Evolutionary conservation across 108 stramenopile species (phyloP), one percentile per base, ranked within the genome.

Genomic region (Discostella stelligeroides): DNA sequence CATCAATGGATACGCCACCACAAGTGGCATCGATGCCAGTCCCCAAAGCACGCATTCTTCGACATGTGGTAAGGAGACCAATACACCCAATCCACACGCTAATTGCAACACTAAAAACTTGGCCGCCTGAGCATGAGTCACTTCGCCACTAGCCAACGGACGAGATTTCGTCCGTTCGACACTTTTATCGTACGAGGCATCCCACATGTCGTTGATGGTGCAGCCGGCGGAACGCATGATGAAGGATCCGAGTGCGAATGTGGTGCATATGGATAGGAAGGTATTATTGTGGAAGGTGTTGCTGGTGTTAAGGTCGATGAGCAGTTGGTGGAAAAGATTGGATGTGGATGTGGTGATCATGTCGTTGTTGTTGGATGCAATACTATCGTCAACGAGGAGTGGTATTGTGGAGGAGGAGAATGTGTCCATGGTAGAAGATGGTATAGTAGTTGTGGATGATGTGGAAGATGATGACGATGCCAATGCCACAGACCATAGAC

Each of bases 161-260:
- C 99, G 85, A 40, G 58, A 62, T 27, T 75, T 82, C 7, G 99
- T 99, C 8, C 99, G 84, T 23, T 68, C 69, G 13, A 99, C 99
- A n/a, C 81, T 40, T 12, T 59, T 66, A 70, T 99, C 99, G 59
- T 96, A 72, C 37, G 98, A 88, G 50, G 70, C 54, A 85, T 99
- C 99, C 97, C 97, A 98, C 76, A 99, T 86, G 75, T 99, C 99
- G 72, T 99, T 99, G 62, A 99, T 97, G 41, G 96, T 98, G 82
- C 99, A 99, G 11, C 99, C 97, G 20, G 95, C 95, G 17, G 94
- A 89, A 13, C 96, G 82, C 99, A 99, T 98, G 30, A 95, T 58
- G 73, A 97, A 92, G 20, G 98, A 85, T 2, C 99, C 99, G 0
- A 73, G 49, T 18, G 73, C 86, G 58, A 96, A 92, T 7, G 90